Conservation (phyloP, 768 basidiomycete species). For the Atractiella rhizophila region DNA sequence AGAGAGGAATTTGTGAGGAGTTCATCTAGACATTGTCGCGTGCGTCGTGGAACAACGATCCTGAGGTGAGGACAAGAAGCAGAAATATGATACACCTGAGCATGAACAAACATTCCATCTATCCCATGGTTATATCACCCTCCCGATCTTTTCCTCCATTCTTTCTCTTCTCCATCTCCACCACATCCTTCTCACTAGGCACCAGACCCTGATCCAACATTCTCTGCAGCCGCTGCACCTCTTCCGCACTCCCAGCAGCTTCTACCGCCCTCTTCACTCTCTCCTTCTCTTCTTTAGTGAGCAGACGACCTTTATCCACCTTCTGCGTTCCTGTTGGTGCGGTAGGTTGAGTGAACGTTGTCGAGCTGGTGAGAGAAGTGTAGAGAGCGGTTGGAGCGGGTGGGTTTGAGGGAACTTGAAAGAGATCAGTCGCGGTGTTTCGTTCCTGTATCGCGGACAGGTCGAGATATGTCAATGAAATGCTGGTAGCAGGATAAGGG, state of each 20-base stretch:
- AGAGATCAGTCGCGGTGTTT: conserved; percentile 42
- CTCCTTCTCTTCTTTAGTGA: conserved; percentile 77
- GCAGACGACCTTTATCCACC: conserved; percentile 50
- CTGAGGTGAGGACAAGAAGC: no score
- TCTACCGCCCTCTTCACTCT: conserved; percentile 66
- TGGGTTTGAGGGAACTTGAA: conserved; percentile 60
- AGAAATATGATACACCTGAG: no score
- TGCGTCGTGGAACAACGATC: no score
- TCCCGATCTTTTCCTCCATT: no score
- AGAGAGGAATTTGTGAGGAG: no score
- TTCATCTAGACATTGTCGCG: no score
- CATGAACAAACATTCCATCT: no score
- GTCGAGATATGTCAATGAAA: neutral
- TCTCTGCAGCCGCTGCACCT: conserved; percentile 58
- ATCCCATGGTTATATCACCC: no score
- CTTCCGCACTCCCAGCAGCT: conserved; percentile 70
- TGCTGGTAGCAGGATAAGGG: neutral
- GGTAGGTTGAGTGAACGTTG: neutral
- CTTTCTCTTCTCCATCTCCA: no score
- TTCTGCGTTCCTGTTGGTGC: conserved; percentile 5
- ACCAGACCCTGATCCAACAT: conserved; percentile 61
- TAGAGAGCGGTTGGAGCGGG: conserved; percentile 50
- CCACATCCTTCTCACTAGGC: no score
- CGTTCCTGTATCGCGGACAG: conserved; percentile 36
- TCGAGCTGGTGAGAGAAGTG: conserved; percentile 11